Evolutionary conservation across 2,329 filamentous ascomycete genomes (phyloP), one percentile per base, ranked within the genome.

Genomic region (Grosmannia clavigera): DNA sequence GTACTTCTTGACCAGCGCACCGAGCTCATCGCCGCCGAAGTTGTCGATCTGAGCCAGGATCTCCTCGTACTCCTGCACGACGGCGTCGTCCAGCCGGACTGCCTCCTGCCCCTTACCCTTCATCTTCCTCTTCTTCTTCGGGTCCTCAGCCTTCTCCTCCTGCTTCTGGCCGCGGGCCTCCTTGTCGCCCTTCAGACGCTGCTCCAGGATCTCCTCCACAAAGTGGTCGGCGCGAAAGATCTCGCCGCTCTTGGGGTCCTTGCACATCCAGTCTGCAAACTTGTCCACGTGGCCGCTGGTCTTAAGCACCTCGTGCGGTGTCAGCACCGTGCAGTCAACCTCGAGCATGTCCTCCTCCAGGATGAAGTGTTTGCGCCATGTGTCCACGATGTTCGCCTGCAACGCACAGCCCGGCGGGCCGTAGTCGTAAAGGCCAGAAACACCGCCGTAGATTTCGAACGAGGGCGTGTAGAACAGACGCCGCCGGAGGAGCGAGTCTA

Each of bases 251-350:
- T 95, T 95, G 64, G 92, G 90, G 74, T 99, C 94, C 75, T 95
- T 96, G 85, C 90, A 96, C 92, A 97, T 96, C 90, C 89, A 97
- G 74, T 97, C 92, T 74, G 90, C 88, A 70, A 97, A 97, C 75
- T 95, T 95, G 74, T 96, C 92, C 65, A 97, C 94, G 76, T 99
- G 94, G 65, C 94, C 94, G 72, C 85, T 89, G 59, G 92, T 96
- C 81, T 97, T 95, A 70, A 99, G 83, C 46, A 99, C 90, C 55
- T 94, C 88, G 69, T 94, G 85, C 40, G 94, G 94, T 50, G 94
- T 99, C 70, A 99, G 75, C 75, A 92, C 94, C 48, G 89, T 94
- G 77, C 90, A 95, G 76, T 96, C 92, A 65, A 96, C 85, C 77
- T 95, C 90, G 66, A 95, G 84, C 90, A 96, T 96, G 71, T 95